Base-by-base conservation (phyloP, 805 yeast species). In the Candida dendrica region DNA sequence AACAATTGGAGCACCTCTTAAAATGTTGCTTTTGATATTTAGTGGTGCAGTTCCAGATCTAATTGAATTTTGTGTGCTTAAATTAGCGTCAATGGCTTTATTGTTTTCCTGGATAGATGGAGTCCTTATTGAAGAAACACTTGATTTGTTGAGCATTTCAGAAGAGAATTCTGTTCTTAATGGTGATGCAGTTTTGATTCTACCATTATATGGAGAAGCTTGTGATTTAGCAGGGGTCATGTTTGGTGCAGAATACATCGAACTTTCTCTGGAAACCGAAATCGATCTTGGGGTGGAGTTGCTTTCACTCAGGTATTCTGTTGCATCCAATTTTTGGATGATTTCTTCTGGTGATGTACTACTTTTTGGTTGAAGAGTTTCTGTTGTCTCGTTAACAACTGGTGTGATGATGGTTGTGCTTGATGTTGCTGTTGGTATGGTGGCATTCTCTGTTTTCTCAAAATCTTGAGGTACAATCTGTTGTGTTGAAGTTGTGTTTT, bases 171-270 rank as follows among this genome's bases (percentile, higher is more conserved):
- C 18, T 9, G 17, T 15, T 36, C 32, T 43, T 19, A 38, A 16
- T 14, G 51, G 48, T 2, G 51, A 47, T 3, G 42, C 44, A 2
- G 47, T 24, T 14, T 34, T 37, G 17, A 50, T 50, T 44, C 51
- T 39, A 4, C 53, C 53, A 24, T 26, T 39, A n/a, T 39, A 39
- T 17, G 41, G 41, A 26, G 41, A 34, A 9, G 26, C 35, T 14
- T 34, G 11, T 4, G 31, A n/a, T 2, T 14, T 17, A 13, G 19
- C 34, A 5, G 34, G 17, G 4, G 34, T 32, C 7, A 32, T 27
- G n/a, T 37, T 20, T 16, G 33, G 30, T 3, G 20, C 14, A 26
- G 42, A 39, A 29, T 39, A 39, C 4, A 17, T 3, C 19, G 42
- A 39, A 14, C 42, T 39, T 15, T 30, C 22, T 29, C 34, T 34